Conservation (phyloP, 169 alveolate species). For the Perkinsus marinus region DNA sequence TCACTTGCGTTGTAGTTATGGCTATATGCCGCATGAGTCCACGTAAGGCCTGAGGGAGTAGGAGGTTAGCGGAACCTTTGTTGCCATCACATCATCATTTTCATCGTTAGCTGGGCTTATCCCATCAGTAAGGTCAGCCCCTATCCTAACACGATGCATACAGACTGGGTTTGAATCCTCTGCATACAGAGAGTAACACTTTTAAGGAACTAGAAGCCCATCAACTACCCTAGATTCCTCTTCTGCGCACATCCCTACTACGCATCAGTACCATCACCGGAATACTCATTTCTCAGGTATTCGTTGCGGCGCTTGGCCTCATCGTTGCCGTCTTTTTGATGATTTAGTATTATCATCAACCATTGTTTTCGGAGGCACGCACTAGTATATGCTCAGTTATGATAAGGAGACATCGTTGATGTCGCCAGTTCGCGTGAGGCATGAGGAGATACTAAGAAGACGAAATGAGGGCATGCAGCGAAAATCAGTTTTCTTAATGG, state of each 20-base stretch:
- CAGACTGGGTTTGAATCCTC: not conserved
- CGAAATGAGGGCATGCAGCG: not conserved
- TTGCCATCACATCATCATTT: too few species aligned
- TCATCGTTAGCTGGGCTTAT: too few species aligned
- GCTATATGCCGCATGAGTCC: too few species aligned
- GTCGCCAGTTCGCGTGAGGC: not conserved
- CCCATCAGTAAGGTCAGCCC: too few species aligned
- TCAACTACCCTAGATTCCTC: conserved; percentile 5
- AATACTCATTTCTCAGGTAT: not conserved
- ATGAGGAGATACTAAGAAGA: not conserved
- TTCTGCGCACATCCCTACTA: conserved; percentile 9
- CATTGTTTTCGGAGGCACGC: not conserved
- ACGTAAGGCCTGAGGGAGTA: too few species aligned
- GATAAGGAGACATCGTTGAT: not conserved
- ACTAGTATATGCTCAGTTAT: not conserved
- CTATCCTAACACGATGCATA: too few species aligned
- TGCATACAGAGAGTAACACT: not conserved
- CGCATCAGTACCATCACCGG: not conserved
- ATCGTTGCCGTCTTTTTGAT: not conserved
- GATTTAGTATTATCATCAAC: not conserved
- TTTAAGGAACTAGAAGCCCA: not conserved
- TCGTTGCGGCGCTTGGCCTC: not conserved
- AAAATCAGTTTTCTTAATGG: not conserved
- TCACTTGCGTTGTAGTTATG: too few species aligned
- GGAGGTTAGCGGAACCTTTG: too few species aligned